These are phyloP conservation scores for Fusarium keratoplasticum DNA, from an alignment of 2,329 filamentous ascomycete genomes.

Conservation along the genomic window DNA sequence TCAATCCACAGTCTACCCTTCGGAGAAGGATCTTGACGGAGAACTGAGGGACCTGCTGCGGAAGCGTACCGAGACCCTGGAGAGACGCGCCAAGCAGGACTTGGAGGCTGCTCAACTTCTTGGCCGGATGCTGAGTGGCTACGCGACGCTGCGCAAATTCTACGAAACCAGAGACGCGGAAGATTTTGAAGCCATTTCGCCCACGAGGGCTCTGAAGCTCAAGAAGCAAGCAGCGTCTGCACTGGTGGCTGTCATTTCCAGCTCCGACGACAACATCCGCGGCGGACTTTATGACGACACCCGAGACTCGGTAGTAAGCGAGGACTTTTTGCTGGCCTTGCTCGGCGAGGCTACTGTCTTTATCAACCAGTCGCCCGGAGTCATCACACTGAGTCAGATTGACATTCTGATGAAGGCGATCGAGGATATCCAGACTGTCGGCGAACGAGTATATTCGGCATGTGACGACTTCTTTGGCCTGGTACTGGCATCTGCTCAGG, in stretches of 20 bases:
- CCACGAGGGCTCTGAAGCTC: constrained; percentile 64
- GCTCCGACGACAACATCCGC: constrained; percentile 89
- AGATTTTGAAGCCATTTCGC: constrained; percentile 44
- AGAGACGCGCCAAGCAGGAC: constrained; percentile 78
- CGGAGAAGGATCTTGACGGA: constrained; percentile 76
- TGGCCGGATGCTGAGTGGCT: constrained; percentile 88
- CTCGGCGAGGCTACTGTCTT: constrained; percentile 87
- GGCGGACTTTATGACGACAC: constrained; percentile 88
- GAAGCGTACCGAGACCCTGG: constrained; percentile 77
- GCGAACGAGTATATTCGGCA: constrained; percentile 76
- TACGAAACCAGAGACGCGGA: constrained; percentile 83
- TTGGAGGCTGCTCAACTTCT: constrained; percentile 85
- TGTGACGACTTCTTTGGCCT: constrained; percentile 84
- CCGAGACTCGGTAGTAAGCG: constrained; percentile 84
- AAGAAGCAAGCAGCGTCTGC: constrained; percentile 78
- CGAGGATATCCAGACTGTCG: constrained; percentile 83
- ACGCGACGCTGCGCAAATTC: constrained; percentile 89
- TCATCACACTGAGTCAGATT: constrained; percentile 79
- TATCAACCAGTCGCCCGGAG: constrained; percentile 65
- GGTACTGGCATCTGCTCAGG: constrained; percentile 77
- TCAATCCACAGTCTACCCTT: constrained; percentile 84
- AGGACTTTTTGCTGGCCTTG: constrained; percentile 86
- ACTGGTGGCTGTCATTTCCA: constrained; percentile 84
- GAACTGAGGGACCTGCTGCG: constrained; percentile 77
- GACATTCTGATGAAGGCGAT: constrained; percentile 80